A percentile compares a stretch with the other conserved stretches of the same genome.
Evolutionary conservation across 148 eudicot species (phyloP).

Genomic region (Diospyros kaki): DNA sequence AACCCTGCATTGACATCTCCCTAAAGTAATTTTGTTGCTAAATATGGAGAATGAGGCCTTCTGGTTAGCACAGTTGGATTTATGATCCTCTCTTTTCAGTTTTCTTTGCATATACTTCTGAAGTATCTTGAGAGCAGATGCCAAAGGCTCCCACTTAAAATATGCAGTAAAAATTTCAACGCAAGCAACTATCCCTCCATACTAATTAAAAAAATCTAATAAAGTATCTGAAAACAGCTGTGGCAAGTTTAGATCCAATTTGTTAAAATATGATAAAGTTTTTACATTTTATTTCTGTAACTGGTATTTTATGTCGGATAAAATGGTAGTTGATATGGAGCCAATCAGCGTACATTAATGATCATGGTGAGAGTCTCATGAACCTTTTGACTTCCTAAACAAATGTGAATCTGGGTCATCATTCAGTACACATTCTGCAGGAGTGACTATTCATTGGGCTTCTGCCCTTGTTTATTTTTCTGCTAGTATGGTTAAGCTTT

Average conservation of each 20-base stretch:
- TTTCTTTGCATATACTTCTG: neutral
- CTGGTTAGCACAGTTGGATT: neutral
- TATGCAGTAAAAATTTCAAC: neutral
- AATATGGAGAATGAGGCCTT: constrained; percentile 1
- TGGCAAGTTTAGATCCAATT: neutral
- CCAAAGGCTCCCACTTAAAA: neutral
- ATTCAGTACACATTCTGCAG: neutral
- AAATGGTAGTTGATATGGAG: neutral
- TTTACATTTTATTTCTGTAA: neutral
- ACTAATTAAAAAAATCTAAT: neutral
- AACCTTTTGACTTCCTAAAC: neutral
- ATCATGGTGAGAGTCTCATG: neutral
- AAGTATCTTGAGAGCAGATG: neutral
- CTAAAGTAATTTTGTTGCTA: neutral
- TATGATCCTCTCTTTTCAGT: neutral
- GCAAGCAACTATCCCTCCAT: neutral
- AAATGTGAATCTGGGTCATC: neutral
- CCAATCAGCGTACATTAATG: neutral
- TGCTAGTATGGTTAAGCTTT: neutral
- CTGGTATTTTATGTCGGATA: neutral
- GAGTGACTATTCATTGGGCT: neutral
- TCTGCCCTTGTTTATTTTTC: neutral
- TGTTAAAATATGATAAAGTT: neutral
- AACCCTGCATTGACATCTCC: neutral
- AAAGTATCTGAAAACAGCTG: neutral